These are phyloP conservation scores for Buddleja alternifolia DNA, from an alignment of 257 asterid genomes.

Conservation along the genomic window DNA sequence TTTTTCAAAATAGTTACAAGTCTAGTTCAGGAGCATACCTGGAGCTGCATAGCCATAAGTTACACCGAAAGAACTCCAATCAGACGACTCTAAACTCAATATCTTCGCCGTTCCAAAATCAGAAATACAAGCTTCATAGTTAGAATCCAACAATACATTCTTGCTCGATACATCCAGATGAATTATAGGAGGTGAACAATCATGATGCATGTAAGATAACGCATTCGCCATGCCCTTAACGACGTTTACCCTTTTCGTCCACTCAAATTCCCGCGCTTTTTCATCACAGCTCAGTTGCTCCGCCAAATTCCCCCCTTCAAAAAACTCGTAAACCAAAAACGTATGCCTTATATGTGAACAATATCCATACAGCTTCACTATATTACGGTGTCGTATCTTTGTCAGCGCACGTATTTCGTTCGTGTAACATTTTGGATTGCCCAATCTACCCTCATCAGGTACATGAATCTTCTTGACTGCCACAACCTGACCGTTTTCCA, in stretches of 20 bases:
- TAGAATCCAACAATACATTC: conserved; percentile 34
- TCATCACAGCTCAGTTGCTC: conserved; percentile 25
- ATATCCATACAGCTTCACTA: conserved; percentile 44
- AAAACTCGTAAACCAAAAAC: conserved; percentile 39
- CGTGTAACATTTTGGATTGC: conserved; percentile 17
- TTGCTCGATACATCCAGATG: conserved; percentile 50
- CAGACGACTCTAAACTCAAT: conserved; percentile 26
- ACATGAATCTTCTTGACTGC: conserved; percentile 41
- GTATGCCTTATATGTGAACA: conserved; percentile 35
- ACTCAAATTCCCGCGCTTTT: conserved; percentile 28
- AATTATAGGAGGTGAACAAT: conserved; percentile 43
- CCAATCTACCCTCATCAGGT: conserved; percentile 10
- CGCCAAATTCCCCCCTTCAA: conserved; percentile 38
- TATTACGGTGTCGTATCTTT: conserved; percentile 38
- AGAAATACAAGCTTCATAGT: conserved; percentile 25
- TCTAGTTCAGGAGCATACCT: conserved; percentile 22
- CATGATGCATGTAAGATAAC: conserved; percentile 46
- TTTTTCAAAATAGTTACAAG: too few relatives aligned
- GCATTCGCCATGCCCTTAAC: conserved; percentile 40
- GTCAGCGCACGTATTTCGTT: conserved; percentile 40
- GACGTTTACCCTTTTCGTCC: conserved; percentile 33
- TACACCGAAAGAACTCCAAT: conserved; percentile 39
- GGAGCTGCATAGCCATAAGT: conserved; percentile 45
- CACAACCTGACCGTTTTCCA: conserved; percentile 32
- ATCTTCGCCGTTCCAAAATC: conserved; percentile 39